A percentile compares a stretch with the other conserved stretches of the same genome.
Conservation (phyloP, 192 early-diverging fungal species). For the Diversispora eburnea region DNA sequence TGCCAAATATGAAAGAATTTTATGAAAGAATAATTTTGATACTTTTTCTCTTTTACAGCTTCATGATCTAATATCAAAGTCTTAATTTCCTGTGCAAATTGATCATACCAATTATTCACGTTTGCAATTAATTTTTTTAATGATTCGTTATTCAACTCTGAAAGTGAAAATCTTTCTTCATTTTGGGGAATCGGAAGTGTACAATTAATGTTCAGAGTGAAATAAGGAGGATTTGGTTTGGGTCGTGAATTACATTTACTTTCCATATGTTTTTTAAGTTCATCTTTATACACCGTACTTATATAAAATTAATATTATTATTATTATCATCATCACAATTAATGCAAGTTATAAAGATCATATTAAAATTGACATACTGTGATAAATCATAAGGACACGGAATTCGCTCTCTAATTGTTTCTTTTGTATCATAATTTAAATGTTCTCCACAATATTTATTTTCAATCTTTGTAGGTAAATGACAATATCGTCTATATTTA, state of each 20-base stretch:
- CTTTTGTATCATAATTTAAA: not conserved
- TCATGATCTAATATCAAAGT: constrained; percentile 16
- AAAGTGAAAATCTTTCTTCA: constrained; percentile 7
- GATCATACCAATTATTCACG: constrained; percentile 8
- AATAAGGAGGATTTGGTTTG: constrained; percentile 13
- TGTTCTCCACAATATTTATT: constrained; percentile 24
- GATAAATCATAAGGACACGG: constrained; percentile 18
- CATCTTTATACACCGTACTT: constrained; percentile 16
- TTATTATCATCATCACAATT: not conserved
- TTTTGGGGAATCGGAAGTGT: not conserved
- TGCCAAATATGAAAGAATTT: not conserved
- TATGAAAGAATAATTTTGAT: not conserved
- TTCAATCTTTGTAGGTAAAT: constrained; percentile 23
- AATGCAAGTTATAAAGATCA: not conserved
- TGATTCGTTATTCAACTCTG: constrained; percentile 15
- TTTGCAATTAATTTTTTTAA: constrained; percentile 12
- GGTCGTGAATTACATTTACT: constrained; percentile 24
- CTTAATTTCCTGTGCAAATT: not conserved
- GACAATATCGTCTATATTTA: constrained; percentile 17
- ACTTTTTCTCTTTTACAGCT: constrained; percentile 19
- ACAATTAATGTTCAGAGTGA: constrained; percentile 19
- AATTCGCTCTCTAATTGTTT: constrained; percentile 1
- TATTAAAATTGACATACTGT: constrained; percentile 1
- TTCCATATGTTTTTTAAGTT: constrained; percentile 14
- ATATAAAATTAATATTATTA: not conserved